A percentile compares a stretch with the other conserved stretches of the same genome.
phyloP scores from a whole-genome alignment of 2,329 filamentous ascomycete species.

The Thelonectria discophora region DNA sequence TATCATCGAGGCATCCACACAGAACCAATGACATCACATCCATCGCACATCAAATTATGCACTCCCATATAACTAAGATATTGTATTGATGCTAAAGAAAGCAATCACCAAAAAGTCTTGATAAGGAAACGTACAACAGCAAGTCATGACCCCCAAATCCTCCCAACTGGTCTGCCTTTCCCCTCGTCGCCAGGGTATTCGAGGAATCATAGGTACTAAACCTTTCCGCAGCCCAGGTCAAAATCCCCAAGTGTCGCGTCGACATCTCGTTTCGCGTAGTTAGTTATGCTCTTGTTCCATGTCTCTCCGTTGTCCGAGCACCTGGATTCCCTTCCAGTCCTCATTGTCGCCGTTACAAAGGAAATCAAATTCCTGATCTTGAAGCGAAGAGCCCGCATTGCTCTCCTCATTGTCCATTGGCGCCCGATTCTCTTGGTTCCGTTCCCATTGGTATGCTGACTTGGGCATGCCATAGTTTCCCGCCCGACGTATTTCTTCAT shows the following conservation, averaged over 20 bases:
- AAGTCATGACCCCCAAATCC: constrained; percentile 14
- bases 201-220: constrained; percentile 11
- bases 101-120: constrained; percentile 17
- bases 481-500: constrained; percentile 2
- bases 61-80: constrained; percentile 5
- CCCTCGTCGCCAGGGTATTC: constrained; percentile 7
- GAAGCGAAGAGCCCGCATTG: constrained; percentile 16
- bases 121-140: constrained; percentile 16
- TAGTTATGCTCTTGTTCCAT: constrained; percentile 26
- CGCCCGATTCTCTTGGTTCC: constrained; percentile 37
- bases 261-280: constrained; percentile 17
- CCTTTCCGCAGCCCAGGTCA: constrained; percentile 1
- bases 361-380: constrained; percentile 31
- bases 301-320: constrained; percentile 11
- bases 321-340: constrained; percentile 6
- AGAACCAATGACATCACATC: not conserved
- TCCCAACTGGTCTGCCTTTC: not conserved
- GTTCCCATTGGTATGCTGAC: constrained; percentile 11
- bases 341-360: constrained; percentile 25
- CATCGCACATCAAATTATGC: not conserved
- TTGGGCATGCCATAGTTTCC: constrained; percentile 22
- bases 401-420: constrained; percentile 28
- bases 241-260: constrained; percentile 10
- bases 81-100: constrained; percentile 18
- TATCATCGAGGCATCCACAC: not conserved